These are phyloP conservation scores for Trichoderma gamsii DNA, from an alignment of 495 filamentous ascomycete genomes.

Conservation along the genomic window DNA sequence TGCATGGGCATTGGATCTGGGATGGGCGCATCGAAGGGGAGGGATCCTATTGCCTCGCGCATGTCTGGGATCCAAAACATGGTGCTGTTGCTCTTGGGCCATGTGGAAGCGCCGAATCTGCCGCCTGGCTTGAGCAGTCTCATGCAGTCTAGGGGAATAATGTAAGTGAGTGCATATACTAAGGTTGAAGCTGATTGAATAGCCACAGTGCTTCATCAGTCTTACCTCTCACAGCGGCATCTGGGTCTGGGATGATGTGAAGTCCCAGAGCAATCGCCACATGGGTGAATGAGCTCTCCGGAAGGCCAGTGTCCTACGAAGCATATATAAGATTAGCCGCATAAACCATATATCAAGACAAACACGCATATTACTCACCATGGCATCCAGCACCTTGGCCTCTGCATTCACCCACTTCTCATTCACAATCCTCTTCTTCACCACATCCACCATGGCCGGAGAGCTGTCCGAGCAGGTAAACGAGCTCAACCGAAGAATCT, in stretches of 20 bases:
- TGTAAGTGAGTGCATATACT: background rate
- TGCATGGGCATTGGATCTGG: conserved; percentile 25
- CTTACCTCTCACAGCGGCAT: conserved; percentile 34
- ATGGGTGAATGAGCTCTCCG: conserved; percentile 31
- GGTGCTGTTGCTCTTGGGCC: conserved; percentile 25
- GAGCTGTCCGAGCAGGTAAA: conserved; percentile 37
- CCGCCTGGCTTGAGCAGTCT: conserved; percentile 36
- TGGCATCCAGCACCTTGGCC: conserved; percentile 31
- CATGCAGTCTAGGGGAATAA: conserved; percentile 29
- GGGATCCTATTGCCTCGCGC: conserved; percentile 27
- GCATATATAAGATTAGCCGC: background rate
- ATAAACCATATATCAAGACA: background rate
- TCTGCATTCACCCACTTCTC: conserved; percentile 32
- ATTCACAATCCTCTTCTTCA: conserved; percentile 25
- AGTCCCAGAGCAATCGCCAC: conserved; percentile 38
- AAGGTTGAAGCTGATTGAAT: too few relatives aligned
- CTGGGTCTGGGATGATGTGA: conserved; percentile 37
- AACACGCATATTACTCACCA: conserved; percentile 23
- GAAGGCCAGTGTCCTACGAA: conserved; percentile 28
- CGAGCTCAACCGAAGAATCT: conserved; percentile 31
- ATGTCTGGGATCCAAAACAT: conserved; percentile 30
- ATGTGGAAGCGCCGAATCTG: conserved; percentile 33
- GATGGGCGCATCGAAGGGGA: conserved; percentile 36
- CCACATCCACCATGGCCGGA: conserved; percentile 24
- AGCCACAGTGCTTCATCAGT: background rate